Evolutionary conservation across 805 yeast species (phyloP).

Genomic region (Sugiyamaella americana): DNA sequence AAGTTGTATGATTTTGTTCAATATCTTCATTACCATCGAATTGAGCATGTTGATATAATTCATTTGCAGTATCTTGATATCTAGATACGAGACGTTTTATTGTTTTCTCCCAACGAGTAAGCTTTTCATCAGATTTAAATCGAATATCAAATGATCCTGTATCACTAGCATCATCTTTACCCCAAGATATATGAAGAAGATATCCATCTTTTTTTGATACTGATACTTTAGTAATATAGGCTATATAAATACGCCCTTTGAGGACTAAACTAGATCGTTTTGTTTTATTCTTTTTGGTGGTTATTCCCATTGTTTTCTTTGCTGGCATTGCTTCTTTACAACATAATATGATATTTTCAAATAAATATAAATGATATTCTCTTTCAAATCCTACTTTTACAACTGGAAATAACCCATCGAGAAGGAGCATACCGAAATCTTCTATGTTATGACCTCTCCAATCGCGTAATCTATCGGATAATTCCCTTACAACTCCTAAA

Average conservation of each 20-base stretch:
- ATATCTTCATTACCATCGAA: not conserved
- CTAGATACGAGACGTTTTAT: slow-evolving; percentile 26
- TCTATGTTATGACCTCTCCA: slow-evolving; percentile 85
- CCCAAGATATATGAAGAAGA: slow-evolving; percentile 30
- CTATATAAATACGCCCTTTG: slow-evolving; percentile 76
- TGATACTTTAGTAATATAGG: slow-evolving; percentile 49
- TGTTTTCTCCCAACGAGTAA: slow-evolving; percentile 67
- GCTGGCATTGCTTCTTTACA: slow-evolving; percentile 52
- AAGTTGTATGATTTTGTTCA: slow-evolving; percentile 3
- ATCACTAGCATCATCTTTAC: slow-evolving; percentile 61
- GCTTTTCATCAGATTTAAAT: slow-evolving; percentile 74
- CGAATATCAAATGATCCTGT: slow-evolving; percentile 73
- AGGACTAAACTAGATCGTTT: slow-evolving; percentile 42
- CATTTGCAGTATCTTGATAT: slow-evolving; percentile 15
- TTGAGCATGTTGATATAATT: slow-evolving; percentile 3
- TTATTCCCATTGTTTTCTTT: slow-evolving; percentile 43
- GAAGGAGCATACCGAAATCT: slow-evolving; percentile 79
- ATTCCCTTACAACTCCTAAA: slow-evolving; percentile 57
- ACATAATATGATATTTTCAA: slow-evolving; percentile 61
- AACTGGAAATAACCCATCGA: slow-evolving; percentile 56
- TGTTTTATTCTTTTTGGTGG: slow-evolving; percentile 44
- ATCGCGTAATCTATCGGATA: slow-evolving; percentile 70
- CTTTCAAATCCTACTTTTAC: slow-evolving; percentile 55
- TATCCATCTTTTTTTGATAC: slow-evolving; percentile 28
- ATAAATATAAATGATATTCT: slow-evolving; percentile 83